A percentile compares a stretch with the other conserved stretches of the same genome.
phyloP scores from a whole-genome alignment of 2,329 filamentous ascomycete species.

The Stemphylium lycopersici region DNA sequence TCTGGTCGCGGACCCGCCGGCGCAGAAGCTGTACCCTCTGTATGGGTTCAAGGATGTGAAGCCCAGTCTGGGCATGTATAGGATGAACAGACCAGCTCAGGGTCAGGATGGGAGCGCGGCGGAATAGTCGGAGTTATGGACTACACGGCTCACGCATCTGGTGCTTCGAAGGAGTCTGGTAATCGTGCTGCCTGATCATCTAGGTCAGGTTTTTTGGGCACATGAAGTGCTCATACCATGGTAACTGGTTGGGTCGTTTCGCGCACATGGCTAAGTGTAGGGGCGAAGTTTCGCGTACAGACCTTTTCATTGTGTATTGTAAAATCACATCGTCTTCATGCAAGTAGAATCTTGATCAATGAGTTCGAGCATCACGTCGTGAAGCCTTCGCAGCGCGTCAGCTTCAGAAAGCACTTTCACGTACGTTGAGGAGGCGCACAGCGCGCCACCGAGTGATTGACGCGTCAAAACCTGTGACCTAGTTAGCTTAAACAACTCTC shows the following conservation, averaged over 20 bases:
- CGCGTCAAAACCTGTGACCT: too few species aligned
- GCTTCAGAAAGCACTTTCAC: slow-evolving; percentile 6
- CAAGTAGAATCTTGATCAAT: slow-evolving; percentile 3
- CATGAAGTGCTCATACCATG: too few species aligned
- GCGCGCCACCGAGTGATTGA: too few species aligned
- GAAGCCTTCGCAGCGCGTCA: slow-evolving; percentile 8
- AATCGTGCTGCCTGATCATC: slow-evolving; percentile 11
- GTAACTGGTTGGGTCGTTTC: slow-evolving; percentile 18
- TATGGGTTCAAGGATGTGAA: slow-evolving; percentile 56
- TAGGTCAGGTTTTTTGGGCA: not conserved
- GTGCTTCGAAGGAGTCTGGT: slow-evolving; percentile 11
- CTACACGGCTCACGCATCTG: too few species aligned
- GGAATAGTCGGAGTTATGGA: not conserved
- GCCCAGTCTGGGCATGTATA: slow-evolving; percentile 41
- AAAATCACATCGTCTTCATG: slow-evolving; percentile 14
- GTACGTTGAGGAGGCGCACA: not conserved
- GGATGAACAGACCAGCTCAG: slow-evolving; percentile 23
- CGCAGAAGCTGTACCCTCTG: slow-evolving; percentile 53
- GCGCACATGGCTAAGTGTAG: not conserved
- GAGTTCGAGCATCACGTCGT: slow-evolving; percentile 6
- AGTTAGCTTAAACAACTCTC: too few species aligned
- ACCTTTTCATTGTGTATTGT: slow-evolving; percentile 12
- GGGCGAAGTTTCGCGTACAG: slow-evolving; percentile 13
- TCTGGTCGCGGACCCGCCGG: slow-evolving; percentile 55
- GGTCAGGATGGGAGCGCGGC: not conserved